Base-by-base conservation (phyloP, 352 stramenopile genomes). In the Plasmopara viticola region DNA sequence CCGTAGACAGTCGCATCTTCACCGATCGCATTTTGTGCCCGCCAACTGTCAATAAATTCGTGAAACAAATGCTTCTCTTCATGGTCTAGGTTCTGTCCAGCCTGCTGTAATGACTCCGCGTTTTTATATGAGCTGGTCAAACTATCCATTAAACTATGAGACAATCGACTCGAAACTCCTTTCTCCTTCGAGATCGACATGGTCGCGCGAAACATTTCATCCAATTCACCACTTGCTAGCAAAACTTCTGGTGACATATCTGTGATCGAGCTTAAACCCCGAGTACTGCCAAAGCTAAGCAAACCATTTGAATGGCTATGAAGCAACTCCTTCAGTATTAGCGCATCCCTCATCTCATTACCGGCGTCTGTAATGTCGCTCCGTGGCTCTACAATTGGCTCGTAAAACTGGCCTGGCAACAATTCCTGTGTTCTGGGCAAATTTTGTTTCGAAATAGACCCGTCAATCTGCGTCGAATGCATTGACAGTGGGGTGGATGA, bases 241-340 rank as follows among this genome's bases (percentile, higher is more conserved):
- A 90, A 50, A 29, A 88, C 80, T 30, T 90, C 80, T 0, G 80
- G 80, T 28, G 78, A 88, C 68, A 90, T 83, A 38, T 90, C 80
- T 5, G 72, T 66, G 43, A 88, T 74, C 35, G 80, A 88, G 34
- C 59, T 70, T 40, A 86, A 43, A 3, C 66, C 75, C 4, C 74
- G 60, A 7, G 61, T 51, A 15, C 71, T 86, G 14, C 69, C 69
- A 44, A 88, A 90, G 53, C 77, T 88, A 20, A 90, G 59, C 31
- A 87, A 59, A 31, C 74, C 79, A 55, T 79, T 87, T 9, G 74
- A 86, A 44, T 82, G 75, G 13, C 64, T 72, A 34, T 75, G 77
- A 31, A 90, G 65, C 5, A 90, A 51, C 35, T 90, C 77, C 51
- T 84, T 84, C 1, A 90, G 59, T 10, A 90, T 87, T 4, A 64